These are phyloP conservation scores for Fusarium coffeatum DNA, from an alignment of 2,329 filamentous ascomycete species.

Conservation along the genomic window DNA sequence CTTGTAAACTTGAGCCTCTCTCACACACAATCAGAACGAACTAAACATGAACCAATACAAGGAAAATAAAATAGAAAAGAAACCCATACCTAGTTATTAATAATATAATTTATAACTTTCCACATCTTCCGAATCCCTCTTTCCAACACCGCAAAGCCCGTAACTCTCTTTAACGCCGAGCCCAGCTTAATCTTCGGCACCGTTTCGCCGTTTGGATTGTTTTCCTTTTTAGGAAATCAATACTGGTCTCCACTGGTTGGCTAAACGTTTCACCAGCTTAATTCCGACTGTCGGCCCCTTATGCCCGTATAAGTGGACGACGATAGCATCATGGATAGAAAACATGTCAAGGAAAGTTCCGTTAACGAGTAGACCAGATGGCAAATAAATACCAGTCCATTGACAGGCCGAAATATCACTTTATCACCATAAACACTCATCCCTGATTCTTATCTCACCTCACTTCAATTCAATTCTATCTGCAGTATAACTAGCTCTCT, in stretches of 20 bases:
- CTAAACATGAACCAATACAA: neutral
- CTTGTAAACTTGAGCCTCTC: neutral
- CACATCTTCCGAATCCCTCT: neutral
- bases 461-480: neutral
- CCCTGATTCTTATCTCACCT: neutral
- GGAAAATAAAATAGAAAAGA: too few relatives aligned
- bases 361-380: neutral
- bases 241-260: neutral
- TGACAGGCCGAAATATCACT: neutral
- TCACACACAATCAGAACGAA: neutral
- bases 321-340: slow-evolving; percentile 15
- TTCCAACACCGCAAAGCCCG: neutral
- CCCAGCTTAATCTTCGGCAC: neutral
- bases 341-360: neutral
- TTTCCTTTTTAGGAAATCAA: slow-evolving; percentile 39
- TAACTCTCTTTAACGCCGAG: neutral
- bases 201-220: slow-evolving; percentile 8
- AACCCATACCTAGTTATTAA: too few relatives aligned
- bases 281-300: slow-evolving; percentile 16
- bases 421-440: neutral
- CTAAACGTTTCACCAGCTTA: slow-evolving; percentile 1
- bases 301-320: slow-evolving; percentile 13
- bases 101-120: too few relatives aligned
- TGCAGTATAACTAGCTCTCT: neutral
- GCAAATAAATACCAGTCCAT: slow-evolving; percentile 17